phyloP scores from a whole-genome alignment of 768 basidiomycete species.

The Hypholoma fasciculare region DNA sequence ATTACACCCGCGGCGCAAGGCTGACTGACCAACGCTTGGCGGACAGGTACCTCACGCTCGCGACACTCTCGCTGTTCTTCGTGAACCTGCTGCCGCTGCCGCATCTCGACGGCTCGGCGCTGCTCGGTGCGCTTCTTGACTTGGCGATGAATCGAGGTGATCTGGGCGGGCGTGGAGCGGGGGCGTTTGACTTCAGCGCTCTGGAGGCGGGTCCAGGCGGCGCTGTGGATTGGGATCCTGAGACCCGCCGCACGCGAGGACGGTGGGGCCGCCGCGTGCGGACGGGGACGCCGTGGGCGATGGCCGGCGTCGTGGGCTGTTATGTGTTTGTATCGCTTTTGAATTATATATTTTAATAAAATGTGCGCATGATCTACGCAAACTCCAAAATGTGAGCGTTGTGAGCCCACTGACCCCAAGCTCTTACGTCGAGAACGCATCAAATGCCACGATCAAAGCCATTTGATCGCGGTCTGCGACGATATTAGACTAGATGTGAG shows the following conservation, averaged over 20 bases:
- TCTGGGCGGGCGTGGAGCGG: not conserved
- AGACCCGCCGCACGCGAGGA: slow-evolving; percentile 6
- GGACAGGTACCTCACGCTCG: slow-evolving; percentile 58
- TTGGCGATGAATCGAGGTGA: not conserved
- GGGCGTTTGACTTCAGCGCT: slow-evolving; percentile 32
- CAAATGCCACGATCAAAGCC: too few species aligned
- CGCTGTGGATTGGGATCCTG: not conserved
- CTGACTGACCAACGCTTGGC: not conserved
- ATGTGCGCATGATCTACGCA: too few species aligned
- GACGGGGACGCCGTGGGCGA: slow-evolving; percentile 18
- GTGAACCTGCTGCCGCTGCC: slow-evolving; percentile 82
- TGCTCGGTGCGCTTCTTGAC: slow-evolving; percentile 38
- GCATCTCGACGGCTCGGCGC: slow-evolving; percentile 67
- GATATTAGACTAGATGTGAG: too few species aligned
- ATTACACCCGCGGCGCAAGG: not conserved
- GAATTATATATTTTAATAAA: too few species aligned
- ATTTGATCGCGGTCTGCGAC: too few species aligned
- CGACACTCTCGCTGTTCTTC: slow-evolving; percentile 77
- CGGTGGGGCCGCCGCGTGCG: slow-evolving; percentile 23
- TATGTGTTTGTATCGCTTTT: too few species aligned
- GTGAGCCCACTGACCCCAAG: too few species aligned
- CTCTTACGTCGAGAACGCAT: too few species aligned
- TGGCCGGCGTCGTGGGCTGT: slow-evolving; percentile 1
- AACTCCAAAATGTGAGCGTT: too few species aligned
- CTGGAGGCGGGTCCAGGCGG: slow-evolving; percentile 18